Percentiles rank a stretch among this genome's conserved stretches.
Evolutionary conservation across 768 basidiomycete species (phyloP).

Genomic region (Gloeostereum incarnatum): DNA sequence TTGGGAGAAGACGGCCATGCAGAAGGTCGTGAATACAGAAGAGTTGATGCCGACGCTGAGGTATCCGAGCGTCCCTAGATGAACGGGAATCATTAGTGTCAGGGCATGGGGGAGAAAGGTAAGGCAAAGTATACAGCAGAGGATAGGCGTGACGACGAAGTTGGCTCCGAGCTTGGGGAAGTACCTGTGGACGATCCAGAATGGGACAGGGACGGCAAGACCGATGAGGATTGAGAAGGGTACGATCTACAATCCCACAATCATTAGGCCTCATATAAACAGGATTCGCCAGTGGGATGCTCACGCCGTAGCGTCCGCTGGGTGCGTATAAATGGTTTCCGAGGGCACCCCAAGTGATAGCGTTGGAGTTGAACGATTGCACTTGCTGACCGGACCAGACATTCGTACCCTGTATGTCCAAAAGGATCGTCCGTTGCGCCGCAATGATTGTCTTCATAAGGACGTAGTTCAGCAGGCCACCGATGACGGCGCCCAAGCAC

Average conservation of each 20-base stretch:
- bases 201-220: conserved; percentile 25
- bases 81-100: neutral
- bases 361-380: conserved; percentile 14
- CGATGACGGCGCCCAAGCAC: conserved; percentile 42
- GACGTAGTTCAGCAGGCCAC: conserved; percentile 25
- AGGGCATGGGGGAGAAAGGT: neutral
- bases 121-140: conserved; percentile 22
- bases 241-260: conserved; percentile 15
- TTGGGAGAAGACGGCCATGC: conserved; percentile 36
- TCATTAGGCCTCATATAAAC: neutral
- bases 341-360: conserved; percentile 29
- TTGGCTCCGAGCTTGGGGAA: conserved; percentile 21
- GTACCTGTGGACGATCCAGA: conserved; percentile 27
- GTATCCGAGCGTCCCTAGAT: conserved; percentile 31
- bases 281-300: too few relatives aligned
- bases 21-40: conserved; percentile 35
- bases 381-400: conserved; percentile 23
- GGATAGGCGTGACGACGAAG: conserved; percentile 23
- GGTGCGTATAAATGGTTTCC: conserved; percentile 21
- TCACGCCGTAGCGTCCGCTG: conserved; percentile 14
- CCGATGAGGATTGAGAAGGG: conserved; percentile 19
- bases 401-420: conserved; percentile 48
- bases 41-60: conserved; percentile 51
- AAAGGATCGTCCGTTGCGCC: conserved; percentile 36
- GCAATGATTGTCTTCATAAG: conserved; percentile 53